phyloP scores from a whole-genome alignment of 305 asterid species.

The Fraxinus dipetala region DNA sequence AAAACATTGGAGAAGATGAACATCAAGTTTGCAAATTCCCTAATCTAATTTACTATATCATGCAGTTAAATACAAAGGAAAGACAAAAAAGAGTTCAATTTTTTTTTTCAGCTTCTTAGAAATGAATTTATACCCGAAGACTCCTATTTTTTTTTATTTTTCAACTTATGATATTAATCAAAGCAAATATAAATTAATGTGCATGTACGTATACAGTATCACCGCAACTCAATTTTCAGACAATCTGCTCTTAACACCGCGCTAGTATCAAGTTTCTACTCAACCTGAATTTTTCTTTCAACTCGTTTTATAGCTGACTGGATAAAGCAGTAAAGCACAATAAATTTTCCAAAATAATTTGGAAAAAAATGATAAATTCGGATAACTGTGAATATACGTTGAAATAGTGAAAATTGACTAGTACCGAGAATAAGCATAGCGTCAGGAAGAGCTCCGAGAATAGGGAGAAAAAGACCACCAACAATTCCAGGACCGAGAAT shows the following conservation, averaged over 20 bases:
- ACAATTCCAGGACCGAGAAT: conserved; percentile 90
- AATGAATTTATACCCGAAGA: background rate
- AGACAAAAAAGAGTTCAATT: background rate
- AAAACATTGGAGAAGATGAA: background rate
- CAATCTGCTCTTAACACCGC: background rate
- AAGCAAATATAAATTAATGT: background rate
- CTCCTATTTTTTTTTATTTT: background rate
- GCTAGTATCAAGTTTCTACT: background rate
- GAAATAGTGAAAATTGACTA: background rate
- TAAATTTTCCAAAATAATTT: background rate
- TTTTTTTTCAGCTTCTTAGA: background rate
- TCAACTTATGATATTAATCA: background rate
- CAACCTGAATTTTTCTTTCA: background rate
- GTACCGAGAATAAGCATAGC: conserved; percentile 93
- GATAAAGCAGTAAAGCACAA: background rate
- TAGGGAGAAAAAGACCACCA: conserved; percentile 89
- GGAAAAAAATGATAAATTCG: background rate
- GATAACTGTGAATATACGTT: background rate
- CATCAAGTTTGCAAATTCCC: background rate
- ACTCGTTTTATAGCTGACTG: background rate
- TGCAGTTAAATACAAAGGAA: background rate
- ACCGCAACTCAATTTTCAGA: background rate
- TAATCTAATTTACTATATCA: background rate
- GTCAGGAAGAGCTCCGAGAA: conserved; percentile 96
- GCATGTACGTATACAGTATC: background rate